Conservation (phyloP, 345 rosid genomes). For the Eucalyptus pauciflora region DNA sequence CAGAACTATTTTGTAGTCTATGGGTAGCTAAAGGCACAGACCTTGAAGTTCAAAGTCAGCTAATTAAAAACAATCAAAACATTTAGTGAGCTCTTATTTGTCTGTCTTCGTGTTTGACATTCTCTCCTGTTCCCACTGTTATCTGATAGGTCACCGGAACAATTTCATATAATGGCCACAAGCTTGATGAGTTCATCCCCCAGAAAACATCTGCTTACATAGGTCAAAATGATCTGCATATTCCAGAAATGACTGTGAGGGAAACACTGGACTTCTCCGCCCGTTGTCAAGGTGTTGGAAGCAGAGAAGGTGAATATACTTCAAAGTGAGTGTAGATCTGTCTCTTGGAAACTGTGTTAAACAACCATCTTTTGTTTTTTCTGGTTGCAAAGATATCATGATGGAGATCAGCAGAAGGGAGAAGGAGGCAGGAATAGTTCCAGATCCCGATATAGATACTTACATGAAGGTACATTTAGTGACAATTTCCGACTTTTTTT, state of each 20-base stretch:
- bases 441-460: constrained; percentile 28
- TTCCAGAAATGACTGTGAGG: constrained; percentile 11
- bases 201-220: constrained; percentile 7
- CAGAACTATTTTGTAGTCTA: background rate
- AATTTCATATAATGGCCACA: constrained; percentile 1
- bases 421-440: constrained; percentile 29
- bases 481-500: background rate
- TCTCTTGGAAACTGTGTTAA: background rate
- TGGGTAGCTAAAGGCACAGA: background rate
- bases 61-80: background rate
- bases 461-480: constrained; percentile 29
- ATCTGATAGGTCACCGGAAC: constrained; percentile 22
- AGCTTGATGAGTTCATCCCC: constrained; percentile 1
- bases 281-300: constrained; percentile 11
- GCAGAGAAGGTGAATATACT: constrained; percentile 13
- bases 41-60: background rate
- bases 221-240: constrained; percentile 9
- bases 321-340: background rate
- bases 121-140: background rate
- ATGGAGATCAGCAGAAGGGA: constrained; percentile 31
- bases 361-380: background rate
- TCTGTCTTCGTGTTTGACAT: background rate
- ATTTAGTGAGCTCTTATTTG: background rate
- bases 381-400: constrained; percentile 11
- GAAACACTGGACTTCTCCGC: constrained; percentile 11